A percentile compares a stretch with the other conserved stretches of the same genome.
Conservation (phyloP, 2,329 filamentous ascomycete genomes). For the Ceratocystis ficicola region DNA sequence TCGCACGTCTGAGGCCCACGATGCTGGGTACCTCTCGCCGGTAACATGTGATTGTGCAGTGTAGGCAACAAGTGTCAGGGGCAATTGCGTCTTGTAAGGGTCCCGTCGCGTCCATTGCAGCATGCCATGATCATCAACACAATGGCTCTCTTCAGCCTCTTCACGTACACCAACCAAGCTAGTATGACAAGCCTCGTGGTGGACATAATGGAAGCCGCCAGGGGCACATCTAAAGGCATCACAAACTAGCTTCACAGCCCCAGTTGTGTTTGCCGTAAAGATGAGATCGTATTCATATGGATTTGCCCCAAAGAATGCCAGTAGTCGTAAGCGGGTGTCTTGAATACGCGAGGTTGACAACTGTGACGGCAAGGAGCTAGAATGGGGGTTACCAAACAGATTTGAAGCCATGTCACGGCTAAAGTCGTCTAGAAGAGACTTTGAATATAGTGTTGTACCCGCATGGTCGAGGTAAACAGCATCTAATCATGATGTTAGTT, state of each 20-base stretch:
- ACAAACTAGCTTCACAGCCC: constrained; percentile 49
- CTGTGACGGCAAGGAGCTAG: constrained; percentile 47
- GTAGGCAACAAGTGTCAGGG: constrained; percentile 43
- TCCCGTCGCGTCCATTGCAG: constrained; percentile 32
- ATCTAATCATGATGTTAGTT: constrained; percentile 26
- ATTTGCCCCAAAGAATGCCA: constrained; percentile 47
- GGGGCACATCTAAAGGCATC: constrained; percentile 44
- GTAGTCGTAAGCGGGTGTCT: constrained; percentile 40
- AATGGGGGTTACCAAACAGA: constrained; percentile 59
- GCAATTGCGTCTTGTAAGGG: constrained; percentile 22
- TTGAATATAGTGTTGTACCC: constrained; percentile 46
- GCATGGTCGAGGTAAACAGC: constrained; percentile 46
- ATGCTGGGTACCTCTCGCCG: constrained; percentile 47
- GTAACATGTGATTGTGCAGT: constrained; percentile 61
- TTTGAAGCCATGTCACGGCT: constrained; percentile 41
- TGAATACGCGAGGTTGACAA: constrained; percentile 47
- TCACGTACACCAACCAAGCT: constrained; percentile 59
- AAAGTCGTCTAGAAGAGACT: constrained; percentile 45
- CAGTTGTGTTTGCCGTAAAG: constrained; percentile 50
- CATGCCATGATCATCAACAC: constrained; percentile 46
- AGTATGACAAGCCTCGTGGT: constrained; percentile 50
- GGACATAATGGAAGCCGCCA: constrained; percentile 44
- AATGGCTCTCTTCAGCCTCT: constrained; percentile 40
- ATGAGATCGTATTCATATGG: constrained; percentile 48
- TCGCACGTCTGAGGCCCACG: constrained; percentile 39